Evolutionary conservation across 106 monocot genomes (phyloP), one percentile per base, ranked within the genome.

Genomic region (Allium fistulosum): DNA sequence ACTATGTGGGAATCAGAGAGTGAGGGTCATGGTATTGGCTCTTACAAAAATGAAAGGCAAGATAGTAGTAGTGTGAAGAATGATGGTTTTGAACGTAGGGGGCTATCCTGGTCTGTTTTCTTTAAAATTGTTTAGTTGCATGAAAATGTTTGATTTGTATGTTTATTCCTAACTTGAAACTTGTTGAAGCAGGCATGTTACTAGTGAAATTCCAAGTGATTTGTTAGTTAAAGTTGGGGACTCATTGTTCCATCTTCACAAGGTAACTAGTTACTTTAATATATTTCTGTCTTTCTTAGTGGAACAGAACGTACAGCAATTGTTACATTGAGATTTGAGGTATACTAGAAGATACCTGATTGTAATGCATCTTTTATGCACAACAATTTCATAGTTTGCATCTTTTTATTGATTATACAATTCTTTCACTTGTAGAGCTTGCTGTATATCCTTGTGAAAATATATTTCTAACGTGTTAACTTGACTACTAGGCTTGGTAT

Each of bases 1-100:
- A 61, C 22, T 14, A 94, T 95, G 94, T 95, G 94, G 94, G 94
- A 95, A 48, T 81, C 83, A 1, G 94, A 95, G 74, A 74, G 83
- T 17, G 85, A 85, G 49, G 0, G 62, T 49, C 69, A 53, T 50
- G 76, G 70, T 58, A 61, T 77, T 61, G 49, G 67, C 69, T 74
- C 75, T 8, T 46, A 67, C 10, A 85, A 77, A 4, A 50, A 49
- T 4, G 79, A 69, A 15, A 75, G 69, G 49, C 81, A 86, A 4
- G 88, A 88, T n/a, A 68, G 64, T 18, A 37, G 37, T 5, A 37
- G 37, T 37, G 18, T 81, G 37, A 88, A 88, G 75, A 83, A 58
- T 15, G 94, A 95, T 51, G 94, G 85, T 9, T 91, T 91, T 76
- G 71, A 82, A 53, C 72, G 79, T 45, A 82, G 85, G 67, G 91